Base-by-base conservation (phyloP, 2,329 filamentous ascomycete genomes). In the Curvularia sp. region DNA sequence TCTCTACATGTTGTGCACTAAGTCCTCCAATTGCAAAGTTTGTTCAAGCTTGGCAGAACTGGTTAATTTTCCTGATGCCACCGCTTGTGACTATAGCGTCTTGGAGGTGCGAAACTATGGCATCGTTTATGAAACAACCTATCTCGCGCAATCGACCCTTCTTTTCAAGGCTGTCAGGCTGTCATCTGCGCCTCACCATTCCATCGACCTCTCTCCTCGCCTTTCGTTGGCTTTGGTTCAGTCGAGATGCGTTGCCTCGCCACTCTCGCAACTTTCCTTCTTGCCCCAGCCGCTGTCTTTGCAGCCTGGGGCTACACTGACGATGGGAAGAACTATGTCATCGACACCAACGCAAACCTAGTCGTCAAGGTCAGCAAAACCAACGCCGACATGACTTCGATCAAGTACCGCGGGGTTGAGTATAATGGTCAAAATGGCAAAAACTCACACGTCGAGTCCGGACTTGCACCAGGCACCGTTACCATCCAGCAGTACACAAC, bases 301-400 rank as follows among this genome's bases (percentile, higher is more conserved):
- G 78, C 78, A 32, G 75, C 72, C 6, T 80, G 75, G 68, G 78
- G 78, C 23, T 80, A 75, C 61, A 75, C 71, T 1, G 78, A 80
- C 23, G 69, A 75, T 49, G 75, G 72, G 23, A 72, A 66, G 34
- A 76, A 78, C 57, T 79, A 78, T 59, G 72, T 77, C n/a, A 76
- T 79, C 36, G 78, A 70, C 32, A 70, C 66, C 6, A 63, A 64
- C 19, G 66, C 67, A 6, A 69, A 69, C 6, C 64, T 73, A 3
- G 54, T 73, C 19, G 68, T 73, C 42, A 67, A 67, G 10, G 68
- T 72, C 53, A 69, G 65, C 63, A 69, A 81, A 59, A 79, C 78
- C 18, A 87, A 79, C 70, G 87, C 85, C 59, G 86, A 88, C 65
- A 84, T 88, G 73, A 86, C 81, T 30, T 88, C 86, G 1, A 84